phyloP scores from a whole-genome alignment of 495 filamentous ascomycete genomes.

The Aspergillus avenaceus region DNA sequence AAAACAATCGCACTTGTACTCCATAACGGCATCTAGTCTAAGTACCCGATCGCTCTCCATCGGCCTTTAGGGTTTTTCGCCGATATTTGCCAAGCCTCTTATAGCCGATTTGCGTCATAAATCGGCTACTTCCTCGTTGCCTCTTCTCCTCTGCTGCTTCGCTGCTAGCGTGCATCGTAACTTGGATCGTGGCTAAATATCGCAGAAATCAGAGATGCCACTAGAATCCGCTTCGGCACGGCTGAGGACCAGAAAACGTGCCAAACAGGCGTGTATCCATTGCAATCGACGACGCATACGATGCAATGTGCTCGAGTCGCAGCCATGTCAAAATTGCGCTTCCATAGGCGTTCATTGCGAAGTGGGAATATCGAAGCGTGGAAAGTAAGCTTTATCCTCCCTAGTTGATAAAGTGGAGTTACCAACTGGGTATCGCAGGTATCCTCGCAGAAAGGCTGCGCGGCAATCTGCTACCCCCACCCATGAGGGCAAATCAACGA shows the following conservation, averaged over 20 bases:
- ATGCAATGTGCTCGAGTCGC: constrained; percentile 42
- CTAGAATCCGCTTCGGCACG: neutral
- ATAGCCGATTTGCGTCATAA: constrained; percentile 7
- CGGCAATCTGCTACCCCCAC: neutral
- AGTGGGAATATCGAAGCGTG: constrained; percentile 38
- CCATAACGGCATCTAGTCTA: too few species aligned
- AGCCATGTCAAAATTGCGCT: constrained; percentile 42
- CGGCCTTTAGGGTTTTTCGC: neutral
- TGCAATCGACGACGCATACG: constrained; percentile 45
- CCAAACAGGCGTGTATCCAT: constrained; percentile 41
- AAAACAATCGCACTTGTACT: too few species aligned
- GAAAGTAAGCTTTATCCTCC: constrained; percentile 29
- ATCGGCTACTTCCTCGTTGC: constrained; percentile 1
- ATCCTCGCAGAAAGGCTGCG: constrained; percentile 16
- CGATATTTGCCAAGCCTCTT: constrained; percentile 1
- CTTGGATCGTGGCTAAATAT: too few species aligned
- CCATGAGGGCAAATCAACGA: neutral
- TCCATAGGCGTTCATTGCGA: constrained; percentile 37
- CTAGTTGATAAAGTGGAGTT: neutral
- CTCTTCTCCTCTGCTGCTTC: neutral
- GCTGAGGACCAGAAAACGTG: constrained; percentile 25
- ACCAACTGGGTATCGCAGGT: constrained; percentile 9
- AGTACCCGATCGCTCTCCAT: too few species aligned
- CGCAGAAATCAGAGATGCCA: neutral
- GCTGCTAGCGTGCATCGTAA: too few species aligned